Conservation (phyloP, 805 yeast species). For the Wickerhamiella vanderwaltii region DNA sequence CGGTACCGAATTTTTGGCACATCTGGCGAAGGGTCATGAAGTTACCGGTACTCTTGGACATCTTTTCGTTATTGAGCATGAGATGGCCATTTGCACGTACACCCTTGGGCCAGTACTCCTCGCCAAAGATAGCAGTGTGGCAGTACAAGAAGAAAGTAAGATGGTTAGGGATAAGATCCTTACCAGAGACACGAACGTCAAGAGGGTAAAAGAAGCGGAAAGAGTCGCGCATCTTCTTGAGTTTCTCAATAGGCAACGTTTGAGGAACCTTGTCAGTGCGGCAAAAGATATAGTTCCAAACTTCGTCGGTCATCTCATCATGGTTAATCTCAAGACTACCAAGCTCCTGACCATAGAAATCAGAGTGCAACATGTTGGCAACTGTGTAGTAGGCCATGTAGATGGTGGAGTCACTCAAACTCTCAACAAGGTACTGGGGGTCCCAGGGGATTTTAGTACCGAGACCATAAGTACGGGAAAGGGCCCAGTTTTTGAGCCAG, state of each 20-base stretch:
- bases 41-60: slow-evolving; percentile 97
- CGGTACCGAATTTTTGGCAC: slow-evolving; percentile 87
- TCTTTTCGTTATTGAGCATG: slow-evolving; percentile 88
- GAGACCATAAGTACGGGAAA: slow-evolving; percentile 89
- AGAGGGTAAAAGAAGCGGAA: slow-evolving; percentile 95
- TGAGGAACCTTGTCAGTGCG: slow-evolving; percentile 44
- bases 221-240: slow-evolving; percentile 73
- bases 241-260: slow-evolving; percentile 50
- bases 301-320: slow-evolving; percentile 83
- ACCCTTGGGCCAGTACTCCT: slow-evolving; percentile 85
- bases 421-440: slow-evolving; percentile 81
- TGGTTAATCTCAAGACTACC: slow-evolving; percentile 69
- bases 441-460: slow-evolving; percentile 98
- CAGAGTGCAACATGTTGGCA: slow-evolving; percentile 72
- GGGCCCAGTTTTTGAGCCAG: slow-evolving; percentile 98
- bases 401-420: slow-evolving; percentile 88
- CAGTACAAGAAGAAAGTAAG: slow-evolving; percentile 89
- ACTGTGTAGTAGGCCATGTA: slow-evolving; percentile 93
- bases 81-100: slow-evolving; percentile 92
- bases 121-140: slow-evolving; percentile 87
- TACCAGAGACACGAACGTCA: slow-evolving; percentile 85
- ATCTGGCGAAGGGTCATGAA: slow-evolving; percentile 81
- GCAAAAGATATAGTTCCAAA: slow-evolving; percentile 80
- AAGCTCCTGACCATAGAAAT: slow-evolving; percentile 62
- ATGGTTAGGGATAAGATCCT: slow-evolving; percentile 95